Conservation (phyloP, 2,329 filamentous ascomycete genomes). For the Aspergillus sp. region DNA sequence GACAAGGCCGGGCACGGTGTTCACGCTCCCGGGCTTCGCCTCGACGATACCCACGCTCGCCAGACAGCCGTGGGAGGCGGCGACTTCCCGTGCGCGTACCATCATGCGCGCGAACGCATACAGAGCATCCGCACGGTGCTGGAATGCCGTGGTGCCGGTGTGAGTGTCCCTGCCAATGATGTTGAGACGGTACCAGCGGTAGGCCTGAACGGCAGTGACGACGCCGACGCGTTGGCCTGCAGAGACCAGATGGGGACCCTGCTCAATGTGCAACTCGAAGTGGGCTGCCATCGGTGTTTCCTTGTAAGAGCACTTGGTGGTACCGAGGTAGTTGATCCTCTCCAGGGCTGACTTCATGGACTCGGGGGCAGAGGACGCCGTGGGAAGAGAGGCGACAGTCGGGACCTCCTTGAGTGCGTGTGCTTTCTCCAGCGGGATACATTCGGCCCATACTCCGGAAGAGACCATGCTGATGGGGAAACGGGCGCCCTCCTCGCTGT, state of each 20-base stretch:
- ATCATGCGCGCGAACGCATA: conserved; percentile 69
- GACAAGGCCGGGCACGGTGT: conserved; percentile 70
- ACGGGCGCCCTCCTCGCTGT: conserved; percentile 74
- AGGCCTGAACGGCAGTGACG: conserved; percentile 72
- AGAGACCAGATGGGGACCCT: conserved; percentile 72
- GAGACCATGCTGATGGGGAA: conserved; percentile 74
- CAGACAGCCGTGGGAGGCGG: conserved; percentile 59
- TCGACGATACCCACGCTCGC: conserved; percentile 70
- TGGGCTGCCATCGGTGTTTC: conserved; percentile 69
- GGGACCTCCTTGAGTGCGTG: conserved; percentile 63
- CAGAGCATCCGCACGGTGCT: conserved; percentile 65
- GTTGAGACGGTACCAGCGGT: conserved; percentile 69
- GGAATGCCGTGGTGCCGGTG: conserved; percentile 71
- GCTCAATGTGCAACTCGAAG: conserved; percentile 84
- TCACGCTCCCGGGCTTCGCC: conserved; percentile 66
- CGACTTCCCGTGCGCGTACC: conserved; percentile 62
- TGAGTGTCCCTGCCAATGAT: conserved; percentile 68
- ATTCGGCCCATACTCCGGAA: conserved; percentile 75
- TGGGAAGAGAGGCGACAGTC: conserved; percentile 41
- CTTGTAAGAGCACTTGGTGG: conserved; percentile 55
- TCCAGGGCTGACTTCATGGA: conserved; percentile 69
- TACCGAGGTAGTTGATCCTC: conserved; percentile 69
- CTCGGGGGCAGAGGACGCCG: conserved; percentile 53
- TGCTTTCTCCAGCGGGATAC: conserved; percentile 61
- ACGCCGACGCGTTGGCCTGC: conserved; percentile 64